A percentile compares a stretch with the other conserved stretches of the same genome.
These are phyloP conservation scores for Diplodia sapinea DNA, from an alignment of 2,329 filamentous ascomycete species.

Conservation along the genomic window DNA sequence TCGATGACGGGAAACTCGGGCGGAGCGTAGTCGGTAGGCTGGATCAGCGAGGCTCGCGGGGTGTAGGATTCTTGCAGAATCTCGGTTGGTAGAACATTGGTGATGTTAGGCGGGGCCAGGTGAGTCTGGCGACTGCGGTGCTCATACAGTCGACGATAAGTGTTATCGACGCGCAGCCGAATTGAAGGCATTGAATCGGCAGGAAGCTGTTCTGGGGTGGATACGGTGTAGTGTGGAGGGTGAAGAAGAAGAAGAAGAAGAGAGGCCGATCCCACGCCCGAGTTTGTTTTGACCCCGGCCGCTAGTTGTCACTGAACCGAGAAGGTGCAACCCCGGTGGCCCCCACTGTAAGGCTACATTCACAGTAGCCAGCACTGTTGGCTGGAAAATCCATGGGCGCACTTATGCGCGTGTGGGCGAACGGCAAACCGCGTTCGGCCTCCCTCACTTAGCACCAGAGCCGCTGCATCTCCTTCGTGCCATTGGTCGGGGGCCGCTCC, in stretches of 20 bases:
- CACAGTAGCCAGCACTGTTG: not conserved
- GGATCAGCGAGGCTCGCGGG: not conserved
- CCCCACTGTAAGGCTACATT: not conserved
- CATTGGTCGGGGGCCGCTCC: too few relatives aligned
- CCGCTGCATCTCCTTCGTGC: too few relatives aligned
- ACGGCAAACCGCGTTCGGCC: too few relatives aligned
- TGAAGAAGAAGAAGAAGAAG: not conserved
- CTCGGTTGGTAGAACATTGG: not conserved
- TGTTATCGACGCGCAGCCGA: not conserved
- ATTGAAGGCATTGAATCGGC: not conserved
- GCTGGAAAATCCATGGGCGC: not conserved
- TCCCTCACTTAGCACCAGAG: too few relatives aligned
- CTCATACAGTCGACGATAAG: not conserved
- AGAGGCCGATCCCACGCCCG: not conserved
- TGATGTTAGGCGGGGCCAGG: not conserved
- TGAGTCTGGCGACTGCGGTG: not conserved
- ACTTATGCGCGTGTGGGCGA: too few relatives aligned
- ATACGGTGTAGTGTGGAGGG: not conserved
- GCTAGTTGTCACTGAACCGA: not conserved
- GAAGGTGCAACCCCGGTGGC: not conserved
- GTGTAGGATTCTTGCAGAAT: not conserved
- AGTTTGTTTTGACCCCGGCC: not conserved
- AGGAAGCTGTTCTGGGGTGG: accelerated
- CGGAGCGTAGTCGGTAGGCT: not conserved
- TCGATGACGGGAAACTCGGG: not conserved